Evolutionary conservation across 179 eudicot species (phyloP).

Genomic region (Corrigiola litoralis): DNA sequence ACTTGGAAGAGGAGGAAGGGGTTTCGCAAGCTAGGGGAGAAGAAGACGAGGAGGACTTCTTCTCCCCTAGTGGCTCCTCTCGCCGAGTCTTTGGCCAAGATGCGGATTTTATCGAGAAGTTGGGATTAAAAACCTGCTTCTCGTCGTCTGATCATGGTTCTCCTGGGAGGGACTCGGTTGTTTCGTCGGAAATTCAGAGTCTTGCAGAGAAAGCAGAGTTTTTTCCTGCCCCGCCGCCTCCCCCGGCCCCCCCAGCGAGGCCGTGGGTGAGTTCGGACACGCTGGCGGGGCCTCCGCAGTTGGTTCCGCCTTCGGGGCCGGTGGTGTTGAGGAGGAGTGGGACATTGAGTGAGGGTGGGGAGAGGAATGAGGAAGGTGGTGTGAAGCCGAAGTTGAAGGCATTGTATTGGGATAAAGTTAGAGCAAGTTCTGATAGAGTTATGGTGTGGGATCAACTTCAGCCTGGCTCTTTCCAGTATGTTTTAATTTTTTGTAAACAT

Average conservation of each 20-base stretch:
- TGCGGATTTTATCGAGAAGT: not conserved
- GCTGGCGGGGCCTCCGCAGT: conserved; percentile 32
- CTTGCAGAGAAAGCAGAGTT: conserved; percentile 20
- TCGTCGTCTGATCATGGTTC: conserved; percentile 13
- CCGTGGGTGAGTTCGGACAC: no score
- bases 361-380: conserved; percentile 19
- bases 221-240: conserved; percentile 18
- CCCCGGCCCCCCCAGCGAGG: conserved; percentile 14
- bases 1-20: not conserved
- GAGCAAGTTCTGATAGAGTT: conserved; percentile 36
- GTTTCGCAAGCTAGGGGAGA: not conserved
- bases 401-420: conserved; percentile 45
- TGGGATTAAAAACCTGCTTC: conserved; percentile 4
- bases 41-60: conserved; percentile 24
- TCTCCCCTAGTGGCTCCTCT: conserved; percentile 25
- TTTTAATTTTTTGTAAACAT: not conserved
- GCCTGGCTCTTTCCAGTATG: conserved; percentile 39
- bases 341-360: conserved; percentile 15
- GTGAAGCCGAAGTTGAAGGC: conserved; percentile 41
- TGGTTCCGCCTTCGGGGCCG: conserved; percentile 35
- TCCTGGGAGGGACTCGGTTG: conserved; percentile 21
- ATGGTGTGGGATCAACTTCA: conserved; percentile 48
- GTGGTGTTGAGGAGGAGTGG: conserved; percentile 22
- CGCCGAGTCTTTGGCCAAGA: not conserved
- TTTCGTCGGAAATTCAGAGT: conserved; percentile 27